These are phyloP conservation scores for Cymbopogon citratus DNA, from an alignment of 176 grass and related monocot species.

Conservation along the genomic window DNA sequence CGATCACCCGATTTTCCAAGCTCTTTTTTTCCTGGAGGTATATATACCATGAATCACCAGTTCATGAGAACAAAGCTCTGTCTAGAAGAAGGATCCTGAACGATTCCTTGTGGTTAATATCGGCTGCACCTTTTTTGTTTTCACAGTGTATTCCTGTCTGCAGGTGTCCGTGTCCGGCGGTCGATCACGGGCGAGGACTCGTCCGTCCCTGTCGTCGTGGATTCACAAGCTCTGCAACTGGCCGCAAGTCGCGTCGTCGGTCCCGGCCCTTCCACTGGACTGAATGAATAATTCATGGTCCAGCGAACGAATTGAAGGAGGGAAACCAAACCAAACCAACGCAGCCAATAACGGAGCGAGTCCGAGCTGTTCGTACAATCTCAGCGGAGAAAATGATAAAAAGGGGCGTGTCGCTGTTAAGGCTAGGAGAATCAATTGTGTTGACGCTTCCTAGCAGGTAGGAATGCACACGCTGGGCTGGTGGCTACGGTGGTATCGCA, in stretches of 20 bases:
- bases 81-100: background rate
- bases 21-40: background rate
- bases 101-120: background rate
- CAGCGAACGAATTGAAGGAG: no score
- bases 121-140: background rate
- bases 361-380: background rate
- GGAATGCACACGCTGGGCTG: background rate
- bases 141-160: background rate
- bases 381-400: background rate
- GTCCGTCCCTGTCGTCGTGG: background rate
- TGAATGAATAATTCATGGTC: no score
- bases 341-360: background rate
- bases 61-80: background rate
- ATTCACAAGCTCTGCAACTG: background rate
- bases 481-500: background rate
- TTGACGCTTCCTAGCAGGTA: background rate
- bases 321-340: background rate
- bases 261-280: no score
- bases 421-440: background rate
- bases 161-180: background rate
- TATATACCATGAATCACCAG: background rate
- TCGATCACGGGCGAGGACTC: background rate
- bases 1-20: background rate
- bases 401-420: no score
- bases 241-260: background rate